These are phyloP conservation scores for Leptomonas pyrrhocoris DNA, from an alignment of 208 protist genomes.

Conservation along the genomic window DNA sequence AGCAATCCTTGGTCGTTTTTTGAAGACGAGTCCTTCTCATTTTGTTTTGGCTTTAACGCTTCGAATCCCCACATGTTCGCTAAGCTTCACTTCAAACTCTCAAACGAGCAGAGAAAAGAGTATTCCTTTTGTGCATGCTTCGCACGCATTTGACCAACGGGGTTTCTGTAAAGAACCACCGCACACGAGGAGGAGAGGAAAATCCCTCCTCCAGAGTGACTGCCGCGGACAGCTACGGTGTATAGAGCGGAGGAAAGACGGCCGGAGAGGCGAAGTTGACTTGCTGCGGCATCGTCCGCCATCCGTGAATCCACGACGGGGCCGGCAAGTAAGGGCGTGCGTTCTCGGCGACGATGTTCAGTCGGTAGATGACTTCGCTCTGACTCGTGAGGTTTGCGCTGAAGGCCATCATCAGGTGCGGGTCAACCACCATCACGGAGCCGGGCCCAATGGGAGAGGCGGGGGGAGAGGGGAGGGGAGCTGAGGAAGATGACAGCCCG, in stretches of 20 bases:
- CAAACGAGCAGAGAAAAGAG: no score
- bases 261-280: conserved; percentile 72
- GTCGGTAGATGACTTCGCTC: conserved; percentile 64
- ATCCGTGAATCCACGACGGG: conserved; percentile 83
- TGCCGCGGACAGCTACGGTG: not conserved
- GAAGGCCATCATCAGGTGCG: conserved; percentile 83
- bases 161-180: no score
- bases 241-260: conserved; percentile 78
- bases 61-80: no score
- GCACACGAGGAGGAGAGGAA: no score
- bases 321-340: conserved; percentile 52
- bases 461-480: not conserved
- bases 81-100: no score
- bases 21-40: no score
- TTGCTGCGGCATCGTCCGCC: conserved; percentile 74
- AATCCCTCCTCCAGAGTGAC: no score
- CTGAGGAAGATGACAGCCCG: not conserved
- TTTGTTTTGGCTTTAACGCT: no score
- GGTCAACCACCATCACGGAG: conserved; percentile 77
- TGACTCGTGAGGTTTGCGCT: conserved; percentile 63
- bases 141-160: no score
- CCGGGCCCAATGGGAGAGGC: conserved; percentile 46
- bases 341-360: conserved; percentile 67
- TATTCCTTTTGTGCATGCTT: no score
- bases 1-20: no score